These are phyloP conservation scores for Catharanthus roseus DNA, from an alignment of 257 asterid genomes.

Conservation along the genomic window DNA sequence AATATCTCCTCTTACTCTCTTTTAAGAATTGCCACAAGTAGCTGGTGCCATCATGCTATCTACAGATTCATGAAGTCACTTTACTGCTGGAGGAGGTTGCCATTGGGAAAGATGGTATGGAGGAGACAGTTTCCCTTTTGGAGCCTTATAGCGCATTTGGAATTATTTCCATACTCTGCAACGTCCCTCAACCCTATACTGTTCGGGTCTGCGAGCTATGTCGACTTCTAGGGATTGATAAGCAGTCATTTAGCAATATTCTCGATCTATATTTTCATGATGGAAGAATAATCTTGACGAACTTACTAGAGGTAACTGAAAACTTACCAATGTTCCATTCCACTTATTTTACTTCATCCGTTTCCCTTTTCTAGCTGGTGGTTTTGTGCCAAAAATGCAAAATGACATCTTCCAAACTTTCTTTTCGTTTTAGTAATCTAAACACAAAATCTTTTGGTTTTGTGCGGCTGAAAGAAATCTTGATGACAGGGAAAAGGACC, in stretches of 20 bases:
- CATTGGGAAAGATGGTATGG: conserved; percentile 57
- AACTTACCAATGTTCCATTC: background rate
- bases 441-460: background rate
- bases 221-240: conserved; percentile 79
- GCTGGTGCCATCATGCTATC: background rate
- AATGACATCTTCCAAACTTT: background rate
- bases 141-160: conserved; percentile 68
- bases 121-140: conserved; percentile 52
- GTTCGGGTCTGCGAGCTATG: conserved; percentile 82
- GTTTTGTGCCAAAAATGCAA: background rate
- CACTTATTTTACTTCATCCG: background rate
- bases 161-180: conserved; percentile 75
- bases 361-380: background rate
- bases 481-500: conserved; percentile 65
- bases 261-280: conserved; percentile 83
- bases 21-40: background rate
- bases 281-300: conserved; percentile 71
- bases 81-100: conserved; percentile 68
- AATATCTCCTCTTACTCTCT: background rate
- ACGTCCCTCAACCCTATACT: conserved; percentile 94
- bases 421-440: too few relatives aligned
- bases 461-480: conserved; percentile 2
- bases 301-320: conserved; percentile 68
- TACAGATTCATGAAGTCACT: conserved; percentile 6
- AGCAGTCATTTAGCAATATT: conserved; percentile 73